Evolutionary conservation across 768 basidiomycete genomes (phyloP).

Genomic region (Lactifluus volemus): DNA sequence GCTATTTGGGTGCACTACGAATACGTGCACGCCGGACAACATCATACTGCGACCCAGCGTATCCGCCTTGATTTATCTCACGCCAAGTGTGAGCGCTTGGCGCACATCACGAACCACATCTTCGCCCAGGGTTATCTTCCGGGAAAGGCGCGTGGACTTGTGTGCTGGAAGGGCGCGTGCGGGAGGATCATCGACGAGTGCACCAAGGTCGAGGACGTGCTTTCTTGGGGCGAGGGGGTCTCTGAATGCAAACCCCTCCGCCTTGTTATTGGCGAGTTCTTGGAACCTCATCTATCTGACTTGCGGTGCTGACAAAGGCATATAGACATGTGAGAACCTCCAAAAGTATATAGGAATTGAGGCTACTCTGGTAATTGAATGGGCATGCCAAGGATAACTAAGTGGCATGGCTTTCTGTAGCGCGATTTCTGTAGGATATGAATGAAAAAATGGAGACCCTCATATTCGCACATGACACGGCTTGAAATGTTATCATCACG

Average conservation of each 20-base stretch:
- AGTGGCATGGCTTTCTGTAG: neutral
- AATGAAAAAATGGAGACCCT: no score
- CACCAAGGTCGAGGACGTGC: conserved; percentile 22
- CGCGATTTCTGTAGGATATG: neutral
- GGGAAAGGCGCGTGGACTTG: conserved; percentile 29
- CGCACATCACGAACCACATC: conserved; percentile 40
- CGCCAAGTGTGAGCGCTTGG: conserved; percentile 31
- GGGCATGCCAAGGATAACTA: no score
- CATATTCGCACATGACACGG: no score
- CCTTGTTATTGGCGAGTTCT: conserved; percentile 30
- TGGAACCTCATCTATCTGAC: neutral
- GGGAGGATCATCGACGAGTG: conserved; percentile 30
- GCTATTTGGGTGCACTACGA: conserved; percentile 39
- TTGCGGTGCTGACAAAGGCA: neutral
- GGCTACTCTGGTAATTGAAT: no score
- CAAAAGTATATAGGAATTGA: neutral
- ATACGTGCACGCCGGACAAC: conserved; percentile 28
- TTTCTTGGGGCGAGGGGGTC: conserved; percentile 27
- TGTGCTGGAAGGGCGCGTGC: conserved; percentile 35
- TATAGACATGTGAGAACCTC: neutral
- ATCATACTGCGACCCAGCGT: conserved; percentile 34
- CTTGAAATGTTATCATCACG: no score
- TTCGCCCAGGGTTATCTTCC: conserved; percentile 34
- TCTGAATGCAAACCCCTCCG: conserved; percentile 31
- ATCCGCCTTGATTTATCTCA: conserved; percentile 31